A percentile compares a stretch with the other conserved stretches of the same genome.
These are phyloP conservation scores for Rhytidhysteron rufulum DNA, from an alignment of 2,329 filamentous ascomycete genomes.

Conservation along the genomic window DNA sequence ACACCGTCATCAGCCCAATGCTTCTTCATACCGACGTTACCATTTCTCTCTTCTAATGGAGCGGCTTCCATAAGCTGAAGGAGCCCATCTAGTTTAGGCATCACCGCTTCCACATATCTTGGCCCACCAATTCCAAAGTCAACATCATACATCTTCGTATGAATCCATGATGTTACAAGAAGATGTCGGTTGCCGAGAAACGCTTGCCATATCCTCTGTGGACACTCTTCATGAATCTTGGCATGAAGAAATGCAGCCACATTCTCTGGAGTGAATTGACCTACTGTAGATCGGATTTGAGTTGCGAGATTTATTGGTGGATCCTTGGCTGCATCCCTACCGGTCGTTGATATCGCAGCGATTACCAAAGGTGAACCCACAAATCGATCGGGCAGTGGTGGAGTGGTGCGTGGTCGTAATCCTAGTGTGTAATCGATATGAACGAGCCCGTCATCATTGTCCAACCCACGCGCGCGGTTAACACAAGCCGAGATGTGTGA, in stretches of 20 bases:
- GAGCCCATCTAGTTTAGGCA: background rate
- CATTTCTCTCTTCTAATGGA: background rate
- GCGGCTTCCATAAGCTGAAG: background rate
- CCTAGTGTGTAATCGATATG: too few relatives aligned
- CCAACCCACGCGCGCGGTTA: too few relatives aligned
- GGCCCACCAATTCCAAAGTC: background rate
- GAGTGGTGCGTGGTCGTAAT: too few relatives aligned
- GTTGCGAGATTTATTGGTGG: too few relatives aligned
- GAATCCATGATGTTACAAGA: background rate
- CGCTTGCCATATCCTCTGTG: background rate
- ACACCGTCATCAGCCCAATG: background rate
- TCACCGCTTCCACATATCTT: background rate
- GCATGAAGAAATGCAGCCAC: background rate
- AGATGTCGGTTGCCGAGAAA: background rate
- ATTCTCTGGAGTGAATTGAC: background rate
- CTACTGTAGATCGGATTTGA: too few relatives aligned
- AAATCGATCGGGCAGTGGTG: too few relatives aligned
- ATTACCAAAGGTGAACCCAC: too few relatives aligned
- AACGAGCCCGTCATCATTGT: too few relatives aligned
- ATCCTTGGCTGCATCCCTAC: too few relatives aligned
- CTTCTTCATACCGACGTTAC: background rate
- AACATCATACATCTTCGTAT: background rate
- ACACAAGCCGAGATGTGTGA: too few relatives aligned
- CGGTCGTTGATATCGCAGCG: too few relatives aligned
- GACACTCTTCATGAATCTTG: background rate